phyloP scores from a whole-genome alignment of 129 eudicot genomes.

The Centaurea solstitialis region DNA sequence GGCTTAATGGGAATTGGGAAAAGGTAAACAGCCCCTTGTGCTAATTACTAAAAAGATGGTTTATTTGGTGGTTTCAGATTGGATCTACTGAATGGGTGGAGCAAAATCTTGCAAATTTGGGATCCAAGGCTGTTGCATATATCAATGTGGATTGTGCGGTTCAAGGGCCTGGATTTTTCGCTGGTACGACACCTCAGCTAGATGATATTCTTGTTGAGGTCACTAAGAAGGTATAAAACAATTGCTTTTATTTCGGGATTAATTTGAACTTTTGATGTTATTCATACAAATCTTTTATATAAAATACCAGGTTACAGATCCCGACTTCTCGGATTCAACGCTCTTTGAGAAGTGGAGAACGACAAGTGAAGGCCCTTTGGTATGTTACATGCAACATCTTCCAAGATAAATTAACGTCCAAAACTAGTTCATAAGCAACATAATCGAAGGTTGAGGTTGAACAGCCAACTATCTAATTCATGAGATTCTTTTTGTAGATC shows the following conservation, averaged over 20 bases:
- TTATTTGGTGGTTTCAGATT: conserved; percentile 51
- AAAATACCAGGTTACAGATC: conserved; percentile 63
- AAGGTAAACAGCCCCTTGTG: neutral
- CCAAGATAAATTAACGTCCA: conserved; percentile 10
- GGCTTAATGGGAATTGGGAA: neutral
- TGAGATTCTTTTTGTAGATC: conserved; percentile 51
- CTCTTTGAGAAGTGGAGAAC: conserved; percentile 66
- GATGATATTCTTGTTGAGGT: conserved; percentile 77
- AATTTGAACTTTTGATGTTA: neutral
- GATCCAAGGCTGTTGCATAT: conserved; percentile 80
- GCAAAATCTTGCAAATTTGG: conserved; percentile 78
- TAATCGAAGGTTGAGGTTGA: neutral
- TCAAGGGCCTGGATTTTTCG: conserved; percentile 90
- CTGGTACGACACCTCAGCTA: conserved; percentile 89
- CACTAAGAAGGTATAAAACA: conserved; percentile 65
- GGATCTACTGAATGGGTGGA: conserved; percentile 99
- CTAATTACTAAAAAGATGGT: neutral
- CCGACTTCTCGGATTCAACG: conserved; percentile 46
- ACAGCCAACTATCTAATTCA: neutral
- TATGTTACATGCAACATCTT: conserved; percentile 42
- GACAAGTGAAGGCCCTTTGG: conserved; percentile 45
- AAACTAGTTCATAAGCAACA: conserved; percentile 1
- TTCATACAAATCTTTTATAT: neutral
- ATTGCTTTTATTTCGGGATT: neutral
- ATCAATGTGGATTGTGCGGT: conserved; percentile 96